Evolutionary conservation across 169 alveolate genomes (phyloP).

Genomic region (Cryptosporidium parvum): DNA sequence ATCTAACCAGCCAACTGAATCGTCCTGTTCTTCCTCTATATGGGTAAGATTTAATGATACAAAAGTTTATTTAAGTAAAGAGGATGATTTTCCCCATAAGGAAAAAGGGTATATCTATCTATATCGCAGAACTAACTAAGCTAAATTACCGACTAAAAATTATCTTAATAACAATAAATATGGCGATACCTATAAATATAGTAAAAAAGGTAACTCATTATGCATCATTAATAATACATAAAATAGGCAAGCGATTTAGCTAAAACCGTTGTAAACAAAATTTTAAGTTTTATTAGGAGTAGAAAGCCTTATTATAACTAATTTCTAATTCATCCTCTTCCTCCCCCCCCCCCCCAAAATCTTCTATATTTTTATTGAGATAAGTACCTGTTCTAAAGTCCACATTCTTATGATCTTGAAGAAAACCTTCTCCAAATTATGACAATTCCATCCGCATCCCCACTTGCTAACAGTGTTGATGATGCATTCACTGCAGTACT

Average conservation of each 20-base stretch:
- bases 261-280: neutral
- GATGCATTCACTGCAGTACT: conserved; percentile 86
- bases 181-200: neutral
- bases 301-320: conserved; percentile 4
- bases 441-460: conserved; percentile 87
- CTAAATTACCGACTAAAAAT: neutral
- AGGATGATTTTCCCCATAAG: conserved; percentile 17
- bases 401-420: conserved; percentile 26
- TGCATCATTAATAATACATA: neutral
- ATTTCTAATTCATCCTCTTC: neutral
- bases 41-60: conserved; percentile 66
- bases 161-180: neutral
- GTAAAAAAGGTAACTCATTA: too few relatives aligned
- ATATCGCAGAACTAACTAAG: conserved; percentile 34
- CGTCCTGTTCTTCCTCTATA: neutral
- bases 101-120: conserved; percentile 55
- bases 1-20: too few relatives aligned
- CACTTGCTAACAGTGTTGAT: conserved; percentile 85
- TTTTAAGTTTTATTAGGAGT: neutral
- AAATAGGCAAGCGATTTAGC: neutral
- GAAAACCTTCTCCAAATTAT: conserved; percentile 86
- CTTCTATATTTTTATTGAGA: neutral
- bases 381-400: neutral
- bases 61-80: conserved; percentile 15
- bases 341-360: neutral